Evolutionary conservation across 768 basidiomycete genomes (phyloP).

Genomic region (Trichaptum fuscoviolaceum): DNA sequence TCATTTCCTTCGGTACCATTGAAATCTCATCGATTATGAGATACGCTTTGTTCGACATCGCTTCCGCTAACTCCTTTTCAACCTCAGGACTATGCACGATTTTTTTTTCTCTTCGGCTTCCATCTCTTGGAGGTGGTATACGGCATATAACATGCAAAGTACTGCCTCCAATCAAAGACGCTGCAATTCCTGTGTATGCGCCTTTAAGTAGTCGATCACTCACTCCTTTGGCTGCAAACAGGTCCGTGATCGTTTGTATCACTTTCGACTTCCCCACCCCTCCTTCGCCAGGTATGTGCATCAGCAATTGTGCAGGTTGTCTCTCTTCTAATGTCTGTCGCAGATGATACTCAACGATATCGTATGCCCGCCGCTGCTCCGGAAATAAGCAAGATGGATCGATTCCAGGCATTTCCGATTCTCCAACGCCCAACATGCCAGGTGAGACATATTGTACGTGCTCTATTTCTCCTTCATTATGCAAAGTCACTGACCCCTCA

Average conservation of each 20-base stretch:
- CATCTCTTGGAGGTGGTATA: not conserved
- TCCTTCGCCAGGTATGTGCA: conserved; percentile 37
- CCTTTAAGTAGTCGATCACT: conserved; percentile 25
- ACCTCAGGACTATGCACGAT: conserved; percentile 8
- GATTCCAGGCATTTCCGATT: conserved; percentile 6
- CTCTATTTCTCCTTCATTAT: not conserved
- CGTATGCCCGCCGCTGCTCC: conserved; percentile 31
- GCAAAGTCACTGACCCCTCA: not conserved
- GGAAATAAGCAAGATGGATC: conserved; percentile 16
- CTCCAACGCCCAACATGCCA: not conserved
- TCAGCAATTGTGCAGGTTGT: conserved; percentile 26
- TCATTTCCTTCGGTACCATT: conserved; percentile 10
- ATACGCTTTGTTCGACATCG: conserved; percentile 11
- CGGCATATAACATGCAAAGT: conserved; percentile 24
- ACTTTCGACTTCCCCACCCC: conserved; percentile 40
- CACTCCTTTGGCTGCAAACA: conserved; percentile 21
- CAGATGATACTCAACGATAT: conserved; percentile 27
- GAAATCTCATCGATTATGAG: conserved; percentile 10
- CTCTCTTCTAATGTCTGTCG: conserved; percentile 11
- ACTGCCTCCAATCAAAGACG: conserved; percentile 32
- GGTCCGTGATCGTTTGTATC: conserved; percentile 32
- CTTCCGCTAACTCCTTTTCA: conserved; percentile 7
- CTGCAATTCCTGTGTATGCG: conserved; percentile 36
- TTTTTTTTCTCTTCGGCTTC: not conserved
- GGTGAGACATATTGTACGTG: not conserved